A percentile compares a stretch with the other conserved stretches of the same genome.
Evolutionary conservation across 2,329 filamentous ascomycete genomes (phyloP).

Genomic region (Grosmannia huntii): DNA sequence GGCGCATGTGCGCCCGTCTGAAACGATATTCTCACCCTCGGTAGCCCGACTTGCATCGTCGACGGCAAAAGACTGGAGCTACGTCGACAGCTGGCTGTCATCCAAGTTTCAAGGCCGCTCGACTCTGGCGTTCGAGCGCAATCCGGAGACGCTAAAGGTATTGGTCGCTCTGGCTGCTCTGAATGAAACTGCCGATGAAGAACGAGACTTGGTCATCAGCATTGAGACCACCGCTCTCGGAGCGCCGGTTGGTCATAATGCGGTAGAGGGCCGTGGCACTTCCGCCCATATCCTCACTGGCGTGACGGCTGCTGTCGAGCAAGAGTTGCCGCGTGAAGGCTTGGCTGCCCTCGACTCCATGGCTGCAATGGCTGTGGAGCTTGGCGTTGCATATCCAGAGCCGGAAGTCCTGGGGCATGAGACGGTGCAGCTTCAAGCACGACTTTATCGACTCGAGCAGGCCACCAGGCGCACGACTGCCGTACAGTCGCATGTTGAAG

Average conservation of each 20-base stretch:
- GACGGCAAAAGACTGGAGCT: constrained; percentile 82
- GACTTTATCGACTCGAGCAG: constrained; percentile 42
- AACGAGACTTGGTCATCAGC: constrained; percentile 41
- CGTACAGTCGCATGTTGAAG: constrained; percentile 43
- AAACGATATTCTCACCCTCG: constrained; percentile 55
- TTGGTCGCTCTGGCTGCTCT: constrained; percentile 60
- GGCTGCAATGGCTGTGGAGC: constrained; percentile 34
- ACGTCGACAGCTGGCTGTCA: constrained; percentile 71
- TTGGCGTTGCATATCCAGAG: constrained; percentile 35
- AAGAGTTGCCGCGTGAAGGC: constrained; percentile 42
- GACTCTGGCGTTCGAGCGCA: constrained; percentile 70
- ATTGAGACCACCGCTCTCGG: constrained; percentile 48
- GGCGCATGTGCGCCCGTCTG: constrained; percentile 24
- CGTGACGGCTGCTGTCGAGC: constrained; percentile 41
- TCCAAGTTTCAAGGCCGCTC: constrained; percentile 52
- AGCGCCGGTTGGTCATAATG: constrained; percentile 25
- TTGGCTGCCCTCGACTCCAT: constrained; percentile 43
- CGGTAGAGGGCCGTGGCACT: not conserved
- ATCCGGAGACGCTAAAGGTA: constrained; percentile 60
- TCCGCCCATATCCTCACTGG: constrained; percentile 18
- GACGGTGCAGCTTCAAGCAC: constrained; percentile 43
- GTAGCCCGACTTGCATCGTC: constrained; percentile 63
- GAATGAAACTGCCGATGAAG: constrained; percentile 70
- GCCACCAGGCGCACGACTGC: constrained; percentile 37
- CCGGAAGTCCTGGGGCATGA: constrained; percentile 35